Evolutionary conservation across 371 early-diverging fungal genomes (phyloP).

Genomic region (Fennellomyces sp.): DNA sequence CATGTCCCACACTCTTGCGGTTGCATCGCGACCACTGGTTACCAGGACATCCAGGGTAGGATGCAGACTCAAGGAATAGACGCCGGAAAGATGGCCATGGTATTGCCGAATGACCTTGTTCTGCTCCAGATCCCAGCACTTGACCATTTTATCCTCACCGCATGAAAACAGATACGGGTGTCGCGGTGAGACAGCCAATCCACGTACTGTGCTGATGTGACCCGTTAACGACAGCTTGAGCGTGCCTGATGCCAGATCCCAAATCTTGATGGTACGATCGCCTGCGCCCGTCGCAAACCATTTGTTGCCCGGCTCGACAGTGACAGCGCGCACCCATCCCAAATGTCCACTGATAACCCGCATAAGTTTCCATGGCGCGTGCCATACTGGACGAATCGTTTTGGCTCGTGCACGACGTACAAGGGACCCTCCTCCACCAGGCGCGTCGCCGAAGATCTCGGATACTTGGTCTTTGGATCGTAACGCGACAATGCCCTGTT

Average conservation of each 20-base stretch:
- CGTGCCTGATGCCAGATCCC: slow-evolving; percentile 97
- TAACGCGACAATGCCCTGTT: slow-evolving; percentile 46
- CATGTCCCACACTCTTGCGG: slow-evolving; percentile 97
- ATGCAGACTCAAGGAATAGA: slow-evolving; percentile 89
- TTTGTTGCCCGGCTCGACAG: slow-evolving; percentile 93
- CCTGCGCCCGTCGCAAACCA: slow-evolving; percentile 98
- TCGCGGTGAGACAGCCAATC: slow-evolving; percentile 89
- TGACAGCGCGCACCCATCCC: slow-evolving; percentile 95
- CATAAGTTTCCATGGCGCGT: slow-evolving; percentile 99
- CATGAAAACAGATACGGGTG: slow-evolving; percentile 96
- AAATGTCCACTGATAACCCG: slow-evolving; percentile 96
- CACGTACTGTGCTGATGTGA: slow-evolving; percentile 95
- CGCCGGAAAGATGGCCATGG: slow-evolving; percentile 95
- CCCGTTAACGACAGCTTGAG: slow-evolving; percentile 95
- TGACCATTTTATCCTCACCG: slow-evolving; percentile 97
- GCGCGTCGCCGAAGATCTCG: slow-evolving; percentile 48
- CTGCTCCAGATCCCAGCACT: slow-evolving; percentile 97
- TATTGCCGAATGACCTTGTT: slow-evolving; percentile 98
- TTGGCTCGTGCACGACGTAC: slow-evolving; percentile 64
- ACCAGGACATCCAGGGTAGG: slow-evolving; percentile 94
- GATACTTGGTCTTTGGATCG: slow-evolving; percentile 52
- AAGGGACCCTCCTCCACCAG: slow-evolving; percentile 55
- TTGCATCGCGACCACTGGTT: slow-evolving; percentile 94
- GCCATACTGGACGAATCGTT: slow-evolving; percentile 83
- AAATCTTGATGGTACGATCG: slow-evolving; percentile 97